Conservation (phyloP, 1,284 basidiomycete genomes). For the Porodaedalea pini region DNA sequence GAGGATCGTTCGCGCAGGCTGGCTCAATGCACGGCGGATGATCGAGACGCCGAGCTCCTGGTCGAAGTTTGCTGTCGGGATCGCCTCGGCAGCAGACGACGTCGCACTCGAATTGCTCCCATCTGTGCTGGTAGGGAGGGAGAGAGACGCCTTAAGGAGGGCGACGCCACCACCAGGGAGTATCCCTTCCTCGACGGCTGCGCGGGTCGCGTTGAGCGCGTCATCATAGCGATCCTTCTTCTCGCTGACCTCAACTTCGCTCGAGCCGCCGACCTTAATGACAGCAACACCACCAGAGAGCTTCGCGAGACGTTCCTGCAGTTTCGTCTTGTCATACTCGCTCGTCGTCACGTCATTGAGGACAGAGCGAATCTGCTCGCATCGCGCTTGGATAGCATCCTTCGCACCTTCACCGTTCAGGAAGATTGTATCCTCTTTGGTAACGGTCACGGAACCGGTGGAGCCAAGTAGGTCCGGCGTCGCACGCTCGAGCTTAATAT, state of each 20-base stretch:
- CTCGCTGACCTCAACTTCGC: slow-evolving; percentile 96
- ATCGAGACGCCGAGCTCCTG: slow-evolving; percentile 95
- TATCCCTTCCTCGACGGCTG: slow-evolving; percentile 97
- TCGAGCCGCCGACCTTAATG: slow-evolving; percentile 94
- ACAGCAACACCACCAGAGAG: slow-evolving; percentile 95
- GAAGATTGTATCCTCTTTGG: slow-evolving; percentile 98
- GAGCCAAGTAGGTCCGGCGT: slow-evolving; percentile 89
- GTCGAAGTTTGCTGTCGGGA: slow-evolving; percentile 92
- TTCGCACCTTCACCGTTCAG: slow-evolving; percentile 92
- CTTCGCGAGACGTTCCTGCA: slow-evolving; percentile 97
- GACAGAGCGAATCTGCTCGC: slow-evolving; percentile 91
- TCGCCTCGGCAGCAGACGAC: slow-evolving; percentile 53
- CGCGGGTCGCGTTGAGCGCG: slow-evolving; percentile 94
- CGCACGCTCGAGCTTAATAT: slow-evolving; percentile 94
- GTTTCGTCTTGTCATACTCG: slow-evolving; percentile 93
- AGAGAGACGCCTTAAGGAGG: slow-evolving; percentile 83
- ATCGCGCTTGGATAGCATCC: slow-evolving; percentile 81
- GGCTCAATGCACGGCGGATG: slow-evolving; percentile 83
- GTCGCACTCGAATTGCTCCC: slow-evolving; percentile 35
- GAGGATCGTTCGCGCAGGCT: slow-evolving; percentile 86
- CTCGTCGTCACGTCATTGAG: slow-evolving; percentile 83
- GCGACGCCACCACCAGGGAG: slow-evolving; percentile 95
- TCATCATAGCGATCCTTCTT: slow-evolving; percentile 99
- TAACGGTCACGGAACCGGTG: slow-evolving; percentile 90
- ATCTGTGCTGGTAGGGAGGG: slow-evolving; percentile 61